phyloP scores from a whole-genome alignment of 768 basidiomycete species.

The Infundibulicybe gibba region DNA sequence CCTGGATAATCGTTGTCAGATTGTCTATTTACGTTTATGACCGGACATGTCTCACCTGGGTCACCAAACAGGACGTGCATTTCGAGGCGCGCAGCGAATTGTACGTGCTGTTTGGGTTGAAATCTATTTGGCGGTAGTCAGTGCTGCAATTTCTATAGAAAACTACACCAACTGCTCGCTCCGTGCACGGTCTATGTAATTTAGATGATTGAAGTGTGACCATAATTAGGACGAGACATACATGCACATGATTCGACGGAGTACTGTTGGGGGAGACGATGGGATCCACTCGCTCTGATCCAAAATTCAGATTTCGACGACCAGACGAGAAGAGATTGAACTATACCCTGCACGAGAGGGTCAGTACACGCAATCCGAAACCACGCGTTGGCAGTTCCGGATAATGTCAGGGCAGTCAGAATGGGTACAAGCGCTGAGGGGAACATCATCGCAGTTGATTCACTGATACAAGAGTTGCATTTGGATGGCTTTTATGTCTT shows the following conservation, averaged over 20 bases:
- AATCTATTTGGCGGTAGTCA: slow-evolving; percentile 19
- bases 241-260: slow-evolving; percentile 38
- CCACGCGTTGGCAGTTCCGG: slow-evolving; percentile 26
- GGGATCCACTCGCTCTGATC: slow-evolving; percentile 33
- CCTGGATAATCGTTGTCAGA: slow-evolving; percentile 15
- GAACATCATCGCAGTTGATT: too few relatives aligned
- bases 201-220: background rate
- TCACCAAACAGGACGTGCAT: slow-evolving; percentile 34
- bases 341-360: slow-evolving; percentile 33
- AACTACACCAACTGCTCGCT: slow-evolving; percentile 24
- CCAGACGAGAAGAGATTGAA: background rate
- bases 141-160: background rate
- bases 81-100: slow-evolving; percentile 27
- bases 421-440: slow-evolving; percentile 7
- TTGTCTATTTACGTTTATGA: too few relatives aligned
- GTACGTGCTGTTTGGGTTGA: slow-evolving; percentile 28
- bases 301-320: background rate
- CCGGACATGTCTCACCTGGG: slow-evolving; percentile 16
- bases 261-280: slow-evolving; percentile 27
- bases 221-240: slow-evolving; percentile 13
- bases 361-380: slow-evolving; percentile 37
- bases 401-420: slow-evolving; percentile 10
- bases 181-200: slow-evolving; percentile 31
- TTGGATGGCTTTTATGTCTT: too few relatives aligned
- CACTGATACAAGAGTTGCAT: too few relatives aligned